Evolutionary conservation across 164 flowering plant species (phyloP).

Genomic region (Tetrastigma voinierianum): DNA sequence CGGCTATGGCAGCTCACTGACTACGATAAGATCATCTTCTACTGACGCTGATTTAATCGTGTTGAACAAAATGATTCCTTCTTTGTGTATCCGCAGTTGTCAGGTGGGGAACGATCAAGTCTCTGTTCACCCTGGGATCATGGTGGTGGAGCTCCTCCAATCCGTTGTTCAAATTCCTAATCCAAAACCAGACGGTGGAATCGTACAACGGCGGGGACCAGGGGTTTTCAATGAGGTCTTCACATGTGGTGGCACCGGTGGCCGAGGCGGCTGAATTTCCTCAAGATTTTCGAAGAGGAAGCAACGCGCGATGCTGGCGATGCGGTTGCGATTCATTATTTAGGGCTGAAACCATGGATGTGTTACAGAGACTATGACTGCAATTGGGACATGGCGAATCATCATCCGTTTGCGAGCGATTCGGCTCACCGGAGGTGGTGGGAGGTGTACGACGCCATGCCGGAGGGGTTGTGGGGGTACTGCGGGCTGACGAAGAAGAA

Average conservation of each 20-base stretch:
- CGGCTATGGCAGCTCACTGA: slow-evolving; percentile 71
- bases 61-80: slow-evolving; percentile 50
- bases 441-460: slow-evolving; percentile 61
- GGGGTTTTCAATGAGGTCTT: slow-evolving; percentile 78
- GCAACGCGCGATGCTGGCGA: slow-evolving; percentile 16
- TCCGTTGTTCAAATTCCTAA: slow-evolving; percentile 50
- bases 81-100: slow-evolving; percentile 57
- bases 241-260: slow-evolving; percentile 88
- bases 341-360: slow-evolving; percentile 88
- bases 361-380: slow-evolving; percentile 87
- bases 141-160: slow-evolving; percentile 74
- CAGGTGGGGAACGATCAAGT: slow-evolving; percentile 42
- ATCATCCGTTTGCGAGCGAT: slow-evolving; percentile 55
- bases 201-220: slow-evolving; percentile 90
- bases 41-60: slow-evolving; percentile 71
- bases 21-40: slow-evolving; percentile 71
- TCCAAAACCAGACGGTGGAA: slow-evolving; percentile 26
- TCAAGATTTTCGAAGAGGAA: slow-evolving; percentile 28
- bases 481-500: slow-evolving; percentile 34
- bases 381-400: slow-evolving; percentile 58
- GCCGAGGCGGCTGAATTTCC: slow-evolving; percentile 40
- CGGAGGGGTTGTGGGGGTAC: slow-evolving; percentile 29
- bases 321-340: slow-evolving; percentile 48
- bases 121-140: slow-evolving; percentile 72
- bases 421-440: slow-evolving; percentile 70